Percentiles rank a stretch among this genome's conserved stretches.
Conservation (phyloP, 2,329 filamentous ascomycete genomes). For the Colletotrichum orchidophilum region DNA sequence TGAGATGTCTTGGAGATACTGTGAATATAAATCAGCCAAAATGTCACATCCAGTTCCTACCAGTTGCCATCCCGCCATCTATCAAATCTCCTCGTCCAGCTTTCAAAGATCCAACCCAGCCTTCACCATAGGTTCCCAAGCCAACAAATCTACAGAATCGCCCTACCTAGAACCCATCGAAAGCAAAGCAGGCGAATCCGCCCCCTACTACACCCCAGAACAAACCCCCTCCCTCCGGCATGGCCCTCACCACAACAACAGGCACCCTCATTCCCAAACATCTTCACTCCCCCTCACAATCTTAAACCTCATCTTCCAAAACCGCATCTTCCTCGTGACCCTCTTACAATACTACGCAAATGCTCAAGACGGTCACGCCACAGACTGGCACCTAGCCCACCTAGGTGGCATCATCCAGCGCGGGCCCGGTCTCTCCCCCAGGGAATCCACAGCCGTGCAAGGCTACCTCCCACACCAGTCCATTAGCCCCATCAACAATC, state of each 20-base stretch:
- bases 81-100: not conserved
- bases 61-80: not conserved
- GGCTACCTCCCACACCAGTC: conserved; percentile 80
- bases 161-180: conserved; percentile 1
- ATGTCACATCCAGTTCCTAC: not conserved
- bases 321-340: conserved; percentile 57
- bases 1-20: not conserved
- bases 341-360: conserved; percentile 58
- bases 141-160: not conserved
- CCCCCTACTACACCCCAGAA: conserved; percentile 59
- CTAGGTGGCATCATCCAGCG: conserved; percentile 77
- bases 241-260: conserved; percentile 52
- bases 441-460: conserved; percentile 78
- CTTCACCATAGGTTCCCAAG: not conserved
- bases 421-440: conserved; percentile 69
- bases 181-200: conserved; percentile 41
- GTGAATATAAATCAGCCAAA: not conserved
- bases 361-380: conserved; percentile 66
- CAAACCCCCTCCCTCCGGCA: conserved; percentile 56
- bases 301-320: conserved; percentile 53
- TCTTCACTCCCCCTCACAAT: conserved; percentile 59
- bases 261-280: conserved; percentile 59
- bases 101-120: not conserved
- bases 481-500: conserved; percentile 75
- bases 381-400: conserved; percentile 77